Conservation (phyloP, 495 filamentous ascomycete genomes). For the Penicillium angulare region DNA sequence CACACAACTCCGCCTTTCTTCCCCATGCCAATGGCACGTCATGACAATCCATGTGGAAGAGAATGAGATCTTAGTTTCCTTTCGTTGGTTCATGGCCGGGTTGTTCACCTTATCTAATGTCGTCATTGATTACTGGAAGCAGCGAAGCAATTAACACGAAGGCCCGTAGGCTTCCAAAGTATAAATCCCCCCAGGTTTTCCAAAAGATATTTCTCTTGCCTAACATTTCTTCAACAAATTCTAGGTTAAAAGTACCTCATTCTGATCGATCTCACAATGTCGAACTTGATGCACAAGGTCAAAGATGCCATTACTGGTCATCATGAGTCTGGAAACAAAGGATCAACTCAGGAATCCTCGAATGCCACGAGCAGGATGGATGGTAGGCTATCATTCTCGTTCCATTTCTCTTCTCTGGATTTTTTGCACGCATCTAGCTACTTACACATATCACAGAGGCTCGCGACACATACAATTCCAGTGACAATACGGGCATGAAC, state of each 20-base stretch:
- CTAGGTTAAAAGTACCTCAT: too few species aligned
- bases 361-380: constrained; percentile 38
- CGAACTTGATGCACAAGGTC: constrained; percentile 67
- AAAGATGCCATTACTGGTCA: constrained; percentile 61
- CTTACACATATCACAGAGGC: constrained; percentile 31
- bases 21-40: constrained; percentile 19
- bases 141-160: neutral
- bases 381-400: constrained; percentile 5
- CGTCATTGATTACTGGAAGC: constrained; percentile 14
- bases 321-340: constrained; percentile 32
- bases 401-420: too few species aligned
- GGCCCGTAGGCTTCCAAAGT: too few species aligned
- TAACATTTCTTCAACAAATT: too few species aligned
- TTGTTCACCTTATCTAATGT: constrained; percentile 15
- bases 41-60: constrained; percentile 9
- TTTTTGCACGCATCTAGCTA: neutral
- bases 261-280: constrained; percentile 65
- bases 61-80: neutral
- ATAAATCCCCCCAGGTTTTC: neutral
- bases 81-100: too few species aligned
- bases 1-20: neutral
- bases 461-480: constrained; percentile 1
- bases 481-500: too few species aligned
- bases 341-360: constrained; percentile 37
- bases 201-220: neutral